These are phyloP conservation scores for Monilinia fructigena DNA, from an alignment of 2,329 filamentous ascomycete genomes.

Conservation along the genomic window DNA sequence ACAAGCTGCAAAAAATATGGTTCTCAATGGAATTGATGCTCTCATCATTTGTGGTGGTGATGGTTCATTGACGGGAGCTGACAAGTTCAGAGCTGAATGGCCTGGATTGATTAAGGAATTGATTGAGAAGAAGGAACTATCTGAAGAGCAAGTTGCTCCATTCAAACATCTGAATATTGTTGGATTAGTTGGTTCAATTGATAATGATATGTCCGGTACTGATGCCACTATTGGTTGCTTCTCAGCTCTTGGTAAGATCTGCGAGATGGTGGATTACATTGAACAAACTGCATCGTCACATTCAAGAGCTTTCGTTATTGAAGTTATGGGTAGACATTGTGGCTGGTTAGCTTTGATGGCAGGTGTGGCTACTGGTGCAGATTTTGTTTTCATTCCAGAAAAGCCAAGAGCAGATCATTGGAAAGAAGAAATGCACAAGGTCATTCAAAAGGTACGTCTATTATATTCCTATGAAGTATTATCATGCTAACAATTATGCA, in stretches of 20 bases:
- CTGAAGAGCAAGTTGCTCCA: constrained; percentile 66
- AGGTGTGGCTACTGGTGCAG: constrained; percentile 89
- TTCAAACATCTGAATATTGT: constrained; percentile 93
- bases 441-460: constrained; percentile 64
- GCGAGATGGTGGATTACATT: constrained; percentile 94
- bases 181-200: constrained; percentile 92
- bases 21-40: constrained; percentile 88
- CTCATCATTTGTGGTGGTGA: constrained; percentile 97
- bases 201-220: constrained; percentile 96
- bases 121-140: constrained; percentile 70
- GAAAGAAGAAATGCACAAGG: constrained; percentile 81
- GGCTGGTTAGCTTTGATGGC: constrained; percentile 97
- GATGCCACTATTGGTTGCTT: constrained; percentile 98
- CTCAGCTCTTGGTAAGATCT: constrained; percentile 88
- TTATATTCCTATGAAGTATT: neutral
- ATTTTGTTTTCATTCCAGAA: constrained; percentile 97
- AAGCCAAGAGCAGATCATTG: constrained; percentile 85
- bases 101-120: constrained; percentile 83
- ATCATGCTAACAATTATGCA: constrained; percentile 42
- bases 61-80: constrained; percentile 91
- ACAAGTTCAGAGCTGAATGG: constrained; percentile 92
- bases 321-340: constrained; percentile 98
- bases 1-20: constrained; percentile 88
- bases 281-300: constrained; percentile 94
- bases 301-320: constrained; percentile 93